Percentiles rank a stretch among this genome's conserved stretches.
phyloP scores from a whole-genome alignment of 768 basidiomycete species.

The Xerocomellus intermedius region DNA sequence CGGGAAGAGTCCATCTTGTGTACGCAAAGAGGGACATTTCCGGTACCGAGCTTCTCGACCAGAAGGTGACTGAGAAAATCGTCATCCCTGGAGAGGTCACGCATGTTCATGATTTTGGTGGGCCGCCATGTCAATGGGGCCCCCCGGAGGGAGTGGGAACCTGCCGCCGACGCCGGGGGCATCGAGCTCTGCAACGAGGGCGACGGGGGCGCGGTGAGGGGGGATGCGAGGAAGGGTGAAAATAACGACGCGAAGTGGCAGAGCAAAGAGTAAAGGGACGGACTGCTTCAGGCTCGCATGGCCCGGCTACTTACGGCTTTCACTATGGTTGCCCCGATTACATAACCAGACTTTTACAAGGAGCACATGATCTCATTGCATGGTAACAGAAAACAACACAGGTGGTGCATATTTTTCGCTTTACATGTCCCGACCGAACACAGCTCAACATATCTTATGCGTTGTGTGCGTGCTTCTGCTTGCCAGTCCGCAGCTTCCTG shows the following conservation, averaged over 20 bases:
- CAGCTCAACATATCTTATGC: conserved; percentile 30
- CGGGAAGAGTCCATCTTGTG: conserved; percentile 87
- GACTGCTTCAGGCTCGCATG: conserved; percentile 17
- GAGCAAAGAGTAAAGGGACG: conserved; percentile 26
- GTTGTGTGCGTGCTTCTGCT: conserved; percentile 86
- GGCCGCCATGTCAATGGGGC: conserved; percentile 61
- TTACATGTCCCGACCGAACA: neutral
- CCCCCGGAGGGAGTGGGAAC: conserved; percentile 22
- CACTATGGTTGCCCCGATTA: conserved; percentile 15
- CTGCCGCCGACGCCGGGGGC: conserved; percentile 30
- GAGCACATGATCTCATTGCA: conserved; percentile 4
- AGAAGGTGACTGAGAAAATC: conserved; percentile 89
- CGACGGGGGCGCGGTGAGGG: conserved; percentile 22
- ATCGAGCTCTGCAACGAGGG: conserved; percentile 30
- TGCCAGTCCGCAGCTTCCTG: conserved; percentile 88
- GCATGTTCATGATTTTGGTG: conserved; percentile 88
- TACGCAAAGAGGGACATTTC: conserved; percentile 73
- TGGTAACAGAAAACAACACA: neutral
- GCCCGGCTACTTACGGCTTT: conserved; percentile 36
- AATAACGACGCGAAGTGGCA: conserved; percentile 35
- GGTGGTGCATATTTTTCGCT: neutral
- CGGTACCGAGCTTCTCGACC: conserved; percentile 85
- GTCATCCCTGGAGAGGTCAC: conserved; percentile 86
- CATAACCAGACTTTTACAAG: conserved; percentile 15
- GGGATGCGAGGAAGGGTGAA: conserved; percentile 12